Evolutionary conservation across 2,329 filamentous ascomycete genomes (phyloP), one percentile per base, ranked within the genome.

Genomic region (Neopestalotiopsis rosae): DNA sequence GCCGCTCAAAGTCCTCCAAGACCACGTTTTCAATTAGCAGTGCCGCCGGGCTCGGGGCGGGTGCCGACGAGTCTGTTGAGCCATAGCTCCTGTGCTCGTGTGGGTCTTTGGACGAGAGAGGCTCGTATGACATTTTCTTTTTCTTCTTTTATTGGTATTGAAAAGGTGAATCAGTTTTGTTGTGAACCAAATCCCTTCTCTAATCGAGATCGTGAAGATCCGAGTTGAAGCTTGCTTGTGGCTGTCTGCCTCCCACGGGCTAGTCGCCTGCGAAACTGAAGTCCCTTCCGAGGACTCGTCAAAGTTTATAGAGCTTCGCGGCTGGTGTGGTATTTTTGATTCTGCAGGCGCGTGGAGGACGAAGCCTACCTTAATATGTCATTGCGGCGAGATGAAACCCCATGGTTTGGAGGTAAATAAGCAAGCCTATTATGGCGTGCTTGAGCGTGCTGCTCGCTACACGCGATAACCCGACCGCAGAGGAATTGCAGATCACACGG

Each of bases 31-130:
- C 28, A 14, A 52, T 57, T 40, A 63, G 42, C 66, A 67, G 32
- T 3, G 66, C 66, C 28, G 58, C 34, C 4, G 66, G 58, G 42
- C 42, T 62, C 3, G 64, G 30, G n/a, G 28, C 57, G 10, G 20
- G 1, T 5, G 5, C 20, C 9, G 57, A 62, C 1, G 57, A 62
- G 32, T 57, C 59, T 2, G 38, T 49, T 5, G 66, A 67, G 34
- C 66, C 66, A 20, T 67, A 67, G 58, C 59, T 67, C 66, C 52
- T 67, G 57, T 52, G 57, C 57, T 67, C 66, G 24, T 67, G 58
- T 12, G 66, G 66, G 66, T 67, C 66, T 17, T 62, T n/a, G 40
- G 38, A 24, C 24, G 66, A 49, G 12, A 67, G 58, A 17, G 57
- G 66, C 59, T 56, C 34, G 42, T 67, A 67, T 5, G 66, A 67